Conservation (phyloP, 169 alveolate species). For the Plasmodium fragile region DNA sequence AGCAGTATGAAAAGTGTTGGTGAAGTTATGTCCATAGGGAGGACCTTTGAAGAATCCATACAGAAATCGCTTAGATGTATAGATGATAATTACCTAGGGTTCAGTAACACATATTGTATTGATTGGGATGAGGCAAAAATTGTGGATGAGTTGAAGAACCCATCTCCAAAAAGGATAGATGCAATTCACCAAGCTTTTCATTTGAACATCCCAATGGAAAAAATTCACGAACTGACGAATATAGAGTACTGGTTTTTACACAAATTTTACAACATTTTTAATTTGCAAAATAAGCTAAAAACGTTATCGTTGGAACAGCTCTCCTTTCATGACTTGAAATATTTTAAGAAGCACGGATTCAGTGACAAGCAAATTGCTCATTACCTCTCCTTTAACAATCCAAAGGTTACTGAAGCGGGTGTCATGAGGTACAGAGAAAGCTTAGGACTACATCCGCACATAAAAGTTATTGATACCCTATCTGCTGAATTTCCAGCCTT, state of each 20-base stretch:
- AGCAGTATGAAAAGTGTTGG: constrained; percentile 93
- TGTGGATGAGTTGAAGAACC: constrained; percentile 78
- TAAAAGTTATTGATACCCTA: constrained; percentile 90
- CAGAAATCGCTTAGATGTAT: constrained; percentile 91
- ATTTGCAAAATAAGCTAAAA: constrained; percentile 46
- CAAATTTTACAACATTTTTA: constrained; percentile 84
- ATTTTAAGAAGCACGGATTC: constrained; percentile 83
- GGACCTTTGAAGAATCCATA: constrained; percentile 92
- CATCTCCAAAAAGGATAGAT: constrained; percentile 85
- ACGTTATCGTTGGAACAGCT: constrained; percentile 24
- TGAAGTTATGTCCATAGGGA: constrained; percentile 93
- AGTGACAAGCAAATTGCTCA: constrained; percentile 86
- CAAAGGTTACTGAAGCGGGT: constrained; percentile 79
- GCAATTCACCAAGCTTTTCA: constrained; percentile 91
- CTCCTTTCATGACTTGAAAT: constrained; percentile 78
- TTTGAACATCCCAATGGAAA: constrained; percentile 84
- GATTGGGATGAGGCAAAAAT: constrained; percentile 74
- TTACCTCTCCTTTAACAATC: constrained; percentile 31
- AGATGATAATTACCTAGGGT: constrained; percentile 81
- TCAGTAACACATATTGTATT: constrained; percentile 78
- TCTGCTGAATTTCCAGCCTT: constrained; percentile 93
- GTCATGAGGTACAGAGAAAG: constrained; percentile 81
- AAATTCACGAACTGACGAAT: constrained; percentile 83
- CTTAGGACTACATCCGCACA: constrained; percentile 82
- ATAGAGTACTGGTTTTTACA: constrained; percentile 91